Conservation (phyloP, 441 rosid genomes). For the Omphalea diandra region DNA sequence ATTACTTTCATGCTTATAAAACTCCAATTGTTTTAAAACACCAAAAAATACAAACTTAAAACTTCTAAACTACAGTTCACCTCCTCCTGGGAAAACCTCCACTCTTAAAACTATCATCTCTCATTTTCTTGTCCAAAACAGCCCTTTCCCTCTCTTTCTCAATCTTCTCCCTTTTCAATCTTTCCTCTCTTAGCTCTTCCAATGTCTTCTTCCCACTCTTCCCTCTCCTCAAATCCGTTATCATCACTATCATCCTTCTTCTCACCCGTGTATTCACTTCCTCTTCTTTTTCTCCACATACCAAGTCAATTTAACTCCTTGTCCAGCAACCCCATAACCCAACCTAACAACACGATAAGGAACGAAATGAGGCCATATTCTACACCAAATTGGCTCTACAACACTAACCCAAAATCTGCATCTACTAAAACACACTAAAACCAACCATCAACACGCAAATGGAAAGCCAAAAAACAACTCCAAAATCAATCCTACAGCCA, state of each 20-base stretch:
- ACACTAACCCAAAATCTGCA: neutral
- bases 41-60: neutral
- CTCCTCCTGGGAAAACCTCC: slow-evolving; percentile 50
- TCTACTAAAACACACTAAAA: slow-evolving; percentile 10
- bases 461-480: slow-evolving; percentile 16
- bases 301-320: no score
- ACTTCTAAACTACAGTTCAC: slow-evolving; percentile 18
- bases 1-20: no score
- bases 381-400: no score
- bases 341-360: neutral
- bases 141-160: slow-evolving; percentile 83
- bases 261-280: slow-evolving; percentile 29
- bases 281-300: no score
- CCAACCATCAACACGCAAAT: slow-evolving; percentile 21
- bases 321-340: no score
- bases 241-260: slow-evolving; percentile 33
- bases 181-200: slow-evolving; percentile 74
- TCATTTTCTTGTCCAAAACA: no score
- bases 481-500: slow-evolving; percentile 16
- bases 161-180: slow-evolving; percentile 64
- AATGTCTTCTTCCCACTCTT: slow-evolving; percentile 61
- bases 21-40: no score
- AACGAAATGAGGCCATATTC: neutral
- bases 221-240: slow-evolving; percentile 29
- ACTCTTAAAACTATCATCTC: slow-evolving; percentile 24